Percentiles rank a stretch among this genome's conserved stretches.
Conservation (phyloP, 768 basidiomycete genomes). For the Lepiota subincarnata region DNA sequence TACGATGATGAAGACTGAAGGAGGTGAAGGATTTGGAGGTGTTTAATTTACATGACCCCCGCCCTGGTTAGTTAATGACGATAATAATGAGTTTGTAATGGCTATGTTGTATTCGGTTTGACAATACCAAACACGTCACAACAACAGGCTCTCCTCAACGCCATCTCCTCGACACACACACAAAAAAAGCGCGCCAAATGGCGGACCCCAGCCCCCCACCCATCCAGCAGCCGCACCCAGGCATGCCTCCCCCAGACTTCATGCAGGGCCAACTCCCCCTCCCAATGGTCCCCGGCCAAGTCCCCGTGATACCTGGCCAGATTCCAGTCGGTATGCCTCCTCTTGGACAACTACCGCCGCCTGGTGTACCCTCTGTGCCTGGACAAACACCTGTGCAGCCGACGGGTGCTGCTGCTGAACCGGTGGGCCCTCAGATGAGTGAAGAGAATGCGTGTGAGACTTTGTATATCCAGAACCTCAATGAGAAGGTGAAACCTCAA, state of each 20-base stretch:
- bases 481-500: conserved; percentile 87
- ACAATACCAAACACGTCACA: not conserved
- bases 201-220: conserved; percentile 4
- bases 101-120: too few relatives aligned
- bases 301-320: conserved; percentile 2
- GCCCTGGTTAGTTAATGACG: too few relatives aligned
- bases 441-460: conserved; percentile 71
- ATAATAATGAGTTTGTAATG: too few relatives aligned
- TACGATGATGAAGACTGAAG: too few relatives aligned
- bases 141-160: not conserved
- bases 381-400: not conserved
- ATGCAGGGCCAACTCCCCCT: not conserved
- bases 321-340: not conserved
- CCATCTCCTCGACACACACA: not conserved
- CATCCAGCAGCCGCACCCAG: conserved; percentile 5
- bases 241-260: conserved; percentile 1
- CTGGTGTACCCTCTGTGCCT: not conserved
- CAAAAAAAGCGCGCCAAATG: conserved; percentile 3
- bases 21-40: too few relatives aligned
- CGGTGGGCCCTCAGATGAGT: too few relatives aligned
- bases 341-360: conserved; percentile 5
- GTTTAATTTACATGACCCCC: too few relatives aligned
- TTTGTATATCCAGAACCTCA: conserved; percentile 93
- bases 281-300: not conserved
- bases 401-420: too few relatives aligned